Conservation (phyloP, 768 basidiomycete species). For the Chalciporus sphaerocephalus region DNA sequence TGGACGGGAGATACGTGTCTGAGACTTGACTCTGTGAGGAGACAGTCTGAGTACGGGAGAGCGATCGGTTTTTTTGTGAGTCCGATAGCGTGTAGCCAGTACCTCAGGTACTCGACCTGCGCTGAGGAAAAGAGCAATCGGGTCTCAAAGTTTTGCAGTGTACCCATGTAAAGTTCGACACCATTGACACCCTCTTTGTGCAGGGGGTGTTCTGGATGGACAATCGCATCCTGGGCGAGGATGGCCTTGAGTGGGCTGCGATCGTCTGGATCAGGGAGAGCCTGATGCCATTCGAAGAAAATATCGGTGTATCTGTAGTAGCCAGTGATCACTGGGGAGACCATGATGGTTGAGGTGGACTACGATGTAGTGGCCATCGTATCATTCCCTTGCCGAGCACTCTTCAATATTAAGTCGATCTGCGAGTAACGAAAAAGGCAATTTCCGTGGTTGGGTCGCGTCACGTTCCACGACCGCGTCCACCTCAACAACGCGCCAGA, state of each 20-base stretch:
- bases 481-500: slow-evolving; percentile 1
- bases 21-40: slow-evolving; percentile 58
- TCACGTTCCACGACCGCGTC: background rate
- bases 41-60: slow-evolving; percentile 73
- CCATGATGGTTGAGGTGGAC: slow-evolving; percentile 20
- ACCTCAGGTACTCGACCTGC: slow-evolving; percentile 80
- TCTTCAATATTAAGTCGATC: no score
- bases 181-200: slow-evolving; percentile 60
- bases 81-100: slow-evolving; percentile 75
- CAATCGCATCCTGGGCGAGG: slow-evolving; percentile 66
- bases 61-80: slow-evolving; percentile 63
- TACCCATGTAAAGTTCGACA: slow-evolving; percentile 72
- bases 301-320: slow-evolving; percentile 86
- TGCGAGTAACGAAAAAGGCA: background rate
- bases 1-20: slow-evolving; percentile 53
- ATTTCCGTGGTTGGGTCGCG: background rate
- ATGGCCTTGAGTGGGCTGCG: slow-evolving; percentile 62
- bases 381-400: no score
- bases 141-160: slow-evolving; percentile 64
- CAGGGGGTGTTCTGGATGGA: slow-evolving; percentile 69
- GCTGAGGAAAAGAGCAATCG: slow-evolving; percentile 80
- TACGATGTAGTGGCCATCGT: background rate
- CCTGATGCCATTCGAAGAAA: slow-evolving; percentile 69
- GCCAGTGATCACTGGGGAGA: slow-evolving; percentile 52
- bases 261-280: slow-evolving; percentile 56